Conservation (phyloP, 2,329 filamentous ascomycete genomes). For the Aspergillus sp. region DNA sequence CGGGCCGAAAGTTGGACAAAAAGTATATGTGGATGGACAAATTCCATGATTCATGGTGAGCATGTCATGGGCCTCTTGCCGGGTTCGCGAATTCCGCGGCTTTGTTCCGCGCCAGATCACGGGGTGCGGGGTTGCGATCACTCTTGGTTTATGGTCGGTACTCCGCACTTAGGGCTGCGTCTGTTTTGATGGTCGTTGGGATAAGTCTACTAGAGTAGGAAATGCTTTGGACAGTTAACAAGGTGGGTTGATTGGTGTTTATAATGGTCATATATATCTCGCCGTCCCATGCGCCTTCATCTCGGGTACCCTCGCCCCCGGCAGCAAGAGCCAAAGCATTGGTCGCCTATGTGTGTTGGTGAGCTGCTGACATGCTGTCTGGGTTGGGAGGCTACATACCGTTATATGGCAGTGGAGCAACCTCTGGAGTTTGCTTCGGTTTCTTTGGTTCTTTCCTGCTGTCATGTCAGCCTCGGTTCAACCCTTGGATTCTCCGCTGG, state of each 20-base stretch:
- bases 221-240: not conserved
- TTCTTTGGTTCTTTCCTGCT: not conserved
- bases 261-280: no score
- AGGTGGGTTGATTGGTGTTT: not conserved
- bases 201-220: not conserved
- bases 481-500: not conserved
- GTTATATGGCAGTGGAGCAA: not conserved
- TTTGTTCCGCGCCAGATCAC: no score
- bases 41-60: no score
- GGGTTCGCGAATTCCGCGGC: no score
- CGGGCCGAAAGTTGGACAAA: no score
- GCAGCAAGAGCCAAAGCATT: slow-evolving; percentile 13
- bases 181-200: not conserved
- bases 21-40: no score
- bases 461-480: not conserved
- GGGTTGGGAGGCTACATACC: not conserved
- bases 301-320: not conserved
- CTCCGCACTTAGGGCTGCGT: no score
- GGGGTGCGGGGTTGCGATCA: no score
- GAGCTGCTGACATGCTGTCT: no score
- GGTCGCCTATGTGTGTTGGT: not conserved
- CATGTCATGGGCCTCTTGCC: no score
- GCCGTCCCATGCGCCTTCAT: not conserved
- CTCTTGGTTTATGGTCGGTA: no score
- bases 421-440: not conserved